Evolutionary conservation across 371 early-diverging fungal genomes (phyloP), one percentile per base, ranked within the genome.

Genomic region (Circinella minor): DNA sequence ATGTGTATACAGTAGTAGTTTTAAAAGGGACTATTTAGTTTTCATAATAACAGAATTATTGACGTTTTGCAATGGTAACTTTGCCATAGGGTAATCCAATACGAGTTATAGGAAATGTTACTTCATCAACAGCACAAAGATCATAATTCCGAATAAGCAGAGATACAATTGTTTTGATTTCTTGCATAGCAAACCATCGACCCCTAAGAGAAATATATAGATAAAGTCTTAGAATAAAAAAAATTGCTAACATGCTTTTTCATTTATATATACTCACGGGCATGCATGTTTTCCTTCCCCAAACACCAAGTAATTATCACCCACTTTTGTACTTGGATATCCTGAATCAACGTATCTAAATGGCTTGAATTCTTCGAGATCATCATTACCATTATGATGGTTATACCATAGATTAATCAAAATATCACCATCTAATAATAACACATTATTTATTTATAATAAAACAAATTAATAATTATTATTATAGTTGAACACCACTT

Each of bases 221-320:
- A 1, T 18, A 55, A 1, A n/a, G n/a, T 8, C 20, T n/a, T 20
- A 1, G 20, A 20, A 55, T 7, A 18, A 10, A 27, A 20, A 27
- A 27, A 2, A 1, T 27, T 27, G 27, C 27, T 27, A 27, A 27
- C 27, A 27, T 27, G 27, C 2, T 27, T n/a, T n/a, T n/a, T 27
- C 6, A 15, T 48, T 15, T 15, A 36, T 9, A 34, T 15, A 37
- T 17, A 48, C 64, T 64, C 48, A 64, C 51, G 75, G 75, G 51
- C 75, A 75, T 15, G 75, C 75, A 55, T 75, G 75, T 66, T 73
- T 83, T 69, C 90, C 90, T 71, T 86, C 72, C 20, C 90, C 90
- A 71, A 88, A 89, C 4, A 69, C 4, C 4, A 86, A 36, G 57
- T 71, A 83, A 38, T 84, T 82, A 2, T 71, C 65, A 4, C 77